phyloP scores from a whole-genome alignment of 495 filamentous ascomycete species.

The Aspergillus carlsbadensis region DNA sequence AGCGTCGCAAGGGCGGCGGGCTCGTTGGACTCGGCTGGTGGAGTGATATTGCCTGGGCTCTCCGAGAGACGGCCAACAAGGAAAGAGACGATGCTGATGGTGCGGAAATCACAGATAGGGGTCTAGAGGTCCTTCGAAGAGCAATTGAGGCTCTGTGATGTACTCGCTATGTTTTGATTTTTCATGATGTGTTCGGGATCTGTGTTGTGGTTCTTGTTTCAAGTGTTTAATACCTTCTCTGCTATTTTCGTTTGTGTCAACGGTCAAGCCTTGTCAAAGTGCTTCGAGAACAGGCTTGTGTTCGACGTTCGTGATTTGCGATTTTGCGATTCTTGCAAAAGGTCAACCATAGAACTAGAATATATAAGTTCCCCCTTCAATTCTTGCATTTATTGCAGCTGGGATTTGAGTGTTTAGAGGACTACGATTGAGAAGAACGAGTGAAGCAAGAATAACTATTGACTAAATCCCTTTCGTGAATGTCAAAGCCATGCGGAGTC shows the following conservation, averaged over 20 bases:
- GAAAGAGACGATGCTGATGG: slow-evolving; percentile 41
- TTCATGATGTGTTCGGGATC: slow-evolving; percentile 4
- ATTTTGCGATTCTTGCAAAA: neutral
- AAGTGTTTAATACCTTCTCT: neutral
- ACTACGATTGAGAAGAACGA: too few relatives aligned
- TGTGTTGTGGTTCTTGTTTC: neutral
- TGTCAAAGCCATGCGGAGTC: too few relatives aligned
- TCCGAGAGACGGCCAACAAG: slow-evolving; percentile 51
- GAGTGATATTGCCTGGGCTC: slow-evolving; percentile 85
- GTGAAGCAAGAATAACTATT: too few relatives aligned
- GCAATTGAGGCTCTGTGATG: slow-evolving; percentile 74
- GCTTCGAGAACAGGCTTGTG: neutral
- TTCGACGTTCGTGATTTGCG: neutral
- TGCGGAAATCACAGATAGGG: slow-evolving; percentile 43
- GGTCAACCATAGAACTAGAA: neutral
- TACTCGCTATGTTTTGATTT: slow-evolving; percentile 2
- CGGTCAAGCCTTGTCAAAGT: neutral
- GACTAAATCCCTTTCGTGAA: too few relatives aligned
- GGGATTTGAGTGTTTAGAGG: too few relatives aligned
- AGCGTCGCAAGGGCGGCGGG: slow-evolving; percentile 69
- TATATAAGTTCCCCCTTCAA: neutral
- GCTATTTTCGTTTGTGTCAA: neutral
- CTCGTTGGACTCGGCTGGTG: slow-evolving; percentile 84
- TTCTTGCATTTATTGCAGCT: too few relatives aligned
- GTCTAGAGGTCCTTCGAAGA: slow-evolving; percentile 68